These are phyloP conservation scores for Ascochyta pisi DNA, from an alignment of 2,329 filamentous ascomycete species.

Conservation along the genomic window DNA sequence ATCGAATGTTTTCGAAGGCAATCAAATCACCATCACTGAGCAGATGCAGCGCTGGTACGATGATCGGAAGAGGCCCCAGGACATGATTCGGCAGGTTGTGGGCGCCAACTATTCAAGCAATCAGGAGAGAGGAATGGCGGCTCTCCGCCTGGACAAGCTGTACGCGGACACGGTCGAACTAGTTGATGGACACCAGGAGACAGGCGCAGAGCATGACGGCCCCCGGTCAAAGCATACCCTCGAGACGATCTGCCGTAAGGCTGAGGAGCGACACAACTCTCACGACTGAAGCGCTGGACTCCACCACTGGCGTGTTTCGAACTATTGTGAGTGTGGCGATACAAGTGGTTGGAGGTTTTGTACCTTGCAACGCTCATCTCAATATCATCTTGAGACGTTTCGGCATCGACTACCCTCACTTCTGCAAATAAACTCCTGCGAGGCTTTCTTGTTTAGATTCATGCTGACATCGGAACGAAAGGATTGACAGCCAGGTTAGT, in stretches of 20 bases:
- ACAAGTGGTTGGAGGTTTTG: not conserved
- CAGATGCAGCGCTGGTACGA: slow-evolving; percentile 20
- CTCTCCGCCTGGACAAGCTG: not conserved
- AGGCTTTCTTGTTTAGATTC: not conserved
- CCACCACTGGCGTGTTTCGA: slow-evolving; percentile 3
- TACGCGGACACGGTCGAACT: slow-evolving; percentile 20
- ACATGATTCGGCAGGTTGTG: not conserved
- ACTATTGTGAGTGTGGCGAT: not conserved
- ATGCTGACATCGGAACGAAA: not conserved
- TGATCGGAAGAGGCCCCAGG: slow-evolving; percentile 17
- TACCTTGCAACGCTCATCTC: not conserved
- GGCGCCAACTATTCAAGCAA: slow-evolving; percentile 14
- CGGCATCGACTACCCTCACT: not conserved
- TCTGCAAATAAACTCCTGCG: not conserved
- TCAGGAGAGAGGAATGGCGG: slow-evolving; percentile 1
- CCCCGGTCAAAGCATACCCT: slow-evolving; percentile 20
- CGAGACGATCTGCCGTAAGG: slow-evolving; percentile 18
- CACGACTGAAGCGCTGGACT: slow-evolving; percentile 4
- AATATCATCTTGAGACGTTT: not conserved
- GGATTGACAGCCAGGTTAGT: not conserved
- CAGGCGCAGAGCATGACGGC: slow-evolving; percentile 24
- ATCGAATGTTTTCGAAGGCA: slow-evolving; percentile 7
- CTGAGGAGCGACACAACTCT: slow-evolving; percentile 8
- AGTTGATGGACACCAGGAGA: slow-evolving; percentile 11
- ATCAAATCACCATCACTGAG: slow-evolving; percentile 13